Evolutionary conservation across 148 eudicot genomes (phyloP).

Genomic region (Amaranthus hypochondriacus): DNA sequence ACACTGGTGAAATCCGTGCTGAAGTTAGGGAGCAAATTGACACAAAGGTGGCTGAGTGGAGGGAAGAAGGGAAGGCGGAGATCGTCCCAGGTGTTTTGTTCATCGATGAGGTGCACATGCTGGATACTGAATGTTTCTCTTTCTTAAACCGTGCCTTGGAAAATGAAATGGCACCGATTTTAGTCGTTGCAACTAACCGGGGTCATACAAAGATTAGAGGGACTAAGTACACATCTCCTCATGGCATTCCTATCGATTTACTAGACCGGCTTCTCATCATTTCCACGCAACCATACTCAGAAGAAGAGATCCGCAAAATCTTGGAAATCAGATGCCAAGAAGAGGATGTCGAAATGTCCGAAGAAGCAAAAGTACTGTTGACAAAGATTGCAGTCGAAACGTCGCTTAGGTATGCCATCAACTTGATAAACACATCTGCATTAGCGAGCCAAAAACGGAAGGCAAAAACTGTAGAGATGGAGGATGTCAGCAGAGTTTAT

Average conservation of each 20-base stretch:
- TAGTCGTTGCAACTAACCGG: slow-evolving; percentile 90
- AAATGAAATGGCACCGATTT: slow-evolving; percentile 93
- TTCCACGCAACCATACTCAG: slow-evolving; percentile 78
- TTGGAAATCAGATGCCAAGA: slow-evolving; percentile 83
- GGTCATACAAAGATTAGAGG: slow-evolving; percentile 89
- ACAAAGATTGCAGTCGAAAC: slow-evolving; percentile 89
- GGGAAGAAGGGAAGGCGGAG: slow-evolving; percentile 98
- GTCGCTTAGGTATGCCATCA: slow-evolving; percentile 80
- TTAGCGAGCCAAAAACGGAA: slow-evolving; percentile 86
- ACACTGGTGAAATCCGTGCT: slow-evolving; percentile 87
- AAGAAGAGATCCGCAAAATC: slow-evolving; percentile 81
- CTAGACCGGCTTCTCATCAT: slow-evolving; percentile 89
- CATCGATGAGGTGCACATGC: slow-evolving; percentile 98
- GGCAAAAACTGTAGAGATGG: slow-evolving; percentile 85
- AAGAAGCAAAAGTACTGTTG: slow-evolving; percentile 68
- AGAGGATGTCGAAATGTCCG: slow-evolving; percentile 94
- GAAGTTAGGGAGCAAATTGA: slow-evolving; percentile 96
- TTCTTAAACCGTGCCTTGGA: slow-evolving; percentile 92
- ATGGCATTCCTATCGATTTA: slow-evolving; percentile 90
- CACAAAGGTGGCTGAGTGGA: slow-evolving; percentile 94
- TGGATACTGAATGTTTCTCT: slow-evolving; percentile 92
- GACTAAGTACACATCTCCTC: slow-evolving; percentile 88
- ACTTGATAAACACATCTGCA: slow-evolving; percentile 73
- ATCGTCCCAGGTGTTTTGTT: slow-evolving; percentile 92
- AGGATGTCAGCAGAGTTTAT: slow-evolving; percentile 81